phyloP scores from a whole-genome alignment of 1,139 yeast species.

The Arxiozyma bovina region DNA sequence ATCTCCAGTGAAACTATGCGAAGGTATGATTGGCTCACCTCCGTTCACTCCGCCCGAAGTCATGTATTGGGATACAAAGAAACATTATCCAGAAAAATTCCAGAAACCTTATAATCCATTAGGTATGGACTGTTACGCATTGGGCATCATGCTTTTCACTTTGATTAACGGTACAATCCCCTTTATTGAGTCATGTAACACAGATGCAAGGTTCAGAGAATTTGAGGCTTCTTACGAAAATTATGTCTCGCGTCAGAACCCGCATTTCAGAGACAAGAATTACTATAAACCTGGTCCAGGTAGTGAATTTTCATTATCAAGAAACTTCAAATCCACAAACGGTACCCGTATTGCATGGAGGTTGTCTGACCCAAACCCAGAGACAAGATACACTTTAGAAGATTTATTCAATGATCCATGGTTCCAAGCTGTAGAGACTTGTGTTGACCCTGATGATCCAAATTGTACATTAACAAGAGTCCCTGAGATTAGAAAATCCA shows the following conservation, averaged over 20 bases:
- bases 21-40: constrained; percentile 60
- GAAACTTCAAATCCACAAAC: constrained; percentile 48
- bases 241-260: constrained; percentile 40
- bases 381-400: constrained; percentile 45
- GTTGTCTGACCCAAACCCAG: constrained; percentile 54
- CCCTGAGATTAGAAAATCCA: constrained; percentile 22
- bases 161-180: constrained; percentile 54
- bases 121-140: constrained; percentile 63
- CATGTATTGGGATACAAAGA: constrained; percentile 40
- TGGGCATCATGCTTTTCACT: constrained; percentile 58
- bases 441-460: constrained; percentile 31
- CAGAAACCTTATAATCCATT: constrained; percentile 52
- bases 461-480: constrained; percentile 11
- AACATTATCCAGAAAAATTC: constrained; percentile 23
- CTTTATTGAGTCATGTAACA: constrained; percentile 43
- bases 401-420: constrained; percentile 54
- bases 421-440: constrained; percentile 53
- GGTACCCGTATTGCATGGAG: constrained; percentile 70
- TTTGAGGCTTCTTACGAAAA: constrained; percentile 47
- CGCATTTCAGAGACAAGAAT: constrained; percentile 43
- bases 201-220: constrained; percentile 51
- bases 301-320: constrained; percentile 55
- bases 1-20: constrained; percentile 39
- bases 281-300: constrained; percentile 52
- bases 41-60: constrained; percentile 79